Percentiles rank a stretch among this genome's conserved stretches.
Evolutionary conservation across 2,329 filamentous ascomycete genomes (phyloP).

Genomic region (Orbilia quercus): DNA sequence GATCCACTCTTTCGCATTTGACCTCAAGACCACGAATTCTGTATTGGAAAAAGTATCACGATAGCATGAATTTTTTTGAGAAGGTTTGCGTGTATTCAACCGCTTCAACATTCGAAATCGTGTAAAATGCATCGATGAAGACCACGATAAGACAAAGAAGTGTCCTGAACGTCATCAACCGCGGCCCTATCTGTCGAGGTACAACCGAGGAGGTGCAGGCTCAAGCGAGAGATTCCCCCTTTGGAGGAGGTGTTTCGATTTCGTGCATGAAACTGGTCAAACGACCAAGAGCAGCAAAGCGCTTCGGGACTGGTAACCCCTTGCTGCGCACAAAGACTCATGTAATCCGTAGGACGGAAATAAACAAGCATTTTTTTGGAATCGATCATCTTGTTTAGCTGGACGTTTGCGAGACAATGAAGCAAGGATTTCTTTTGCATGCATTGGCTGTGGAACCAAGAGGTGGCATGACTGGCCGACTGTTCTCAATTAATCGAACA

Average conservation of each 20-base stretch:
- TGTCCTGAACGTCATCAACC: slow-evolving; percentile 13
- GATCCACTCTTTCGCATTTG: neutral
- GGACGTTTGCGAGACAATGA: neutral
- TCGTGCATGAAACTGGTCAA: slow-evolving; percentile 37
- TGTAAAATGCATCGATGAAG: neutral
- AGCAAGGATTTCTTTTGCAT: neutral
- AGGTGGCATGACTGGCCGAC: neutral
- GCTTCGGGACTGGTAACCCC: slow-evolving; percentile 32
- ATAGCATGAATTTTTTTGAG: neutral
- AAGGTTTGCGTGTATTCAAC: neutral
- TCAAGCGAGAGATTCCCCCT: slow-evolving; percentile 41
- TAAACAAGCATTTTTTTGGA: slow-evolving; percentile 1
- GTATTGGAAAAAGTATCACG: neutral
- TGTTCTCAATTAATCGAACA: neutral
- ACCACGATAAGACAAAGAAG: slow-evolving; percentile 14
- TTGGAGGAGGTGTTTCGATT: slow-evolving; percentile 40
- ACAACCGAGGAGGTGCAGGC: slow-evolving; percentile 34
- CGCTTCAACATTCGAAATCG: slow-evolving; percentile 2
- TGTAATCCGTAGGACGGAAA: neutral
- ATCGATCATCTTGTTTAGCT: slow-evolving; percentile 2
- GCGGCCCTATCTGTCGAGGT: slow-evolving; percentile 11
- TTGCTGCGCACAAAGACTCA: slow-evolving; percentile 1
- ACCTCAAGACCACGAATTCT: neutral
- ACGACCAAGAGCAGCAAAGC: slow-evolving; percentile 28
- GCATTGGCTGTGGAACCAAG: neutral